Evolutionary conservation across 1,139 yeast genomes (phyloP).

Genomic region (Nakaseomyces nivariensis): DNA sequence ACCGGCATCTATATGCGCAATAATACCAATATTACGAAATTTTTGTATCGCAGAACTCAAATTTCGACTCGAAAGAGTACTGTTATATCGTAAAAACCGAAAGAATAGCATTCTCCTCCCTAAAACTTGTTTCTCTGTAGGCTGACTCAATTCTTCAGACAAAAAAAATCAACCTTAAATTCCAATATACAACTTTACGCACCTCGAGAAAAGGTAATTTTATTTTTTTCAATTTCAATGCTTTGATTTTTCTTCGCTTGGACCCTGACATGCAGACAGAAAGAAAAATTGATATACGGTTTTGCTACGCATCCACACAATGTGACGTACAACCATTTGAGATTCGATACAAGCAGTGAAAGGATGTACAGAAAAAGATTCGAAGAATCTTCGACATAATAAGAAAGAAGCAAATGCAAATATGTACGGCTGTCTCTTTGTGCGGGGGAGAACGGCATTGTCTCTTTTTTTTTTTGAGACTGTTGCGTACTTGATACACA

Average conservation of each 20-base stretch:
- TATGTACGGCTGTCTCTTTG: neutral
- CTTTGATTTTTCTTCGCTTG: neutral
- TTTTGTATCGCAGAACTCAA: slow-evolving; percentile 9
- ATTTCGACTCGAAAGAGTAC: neutral
- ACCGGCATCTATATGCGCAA: slow-evolving; percentile 96
- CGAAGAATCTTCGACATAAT: neutral
- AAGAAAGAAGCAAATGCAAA: neutral
- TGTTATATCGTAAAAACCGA: neutral
- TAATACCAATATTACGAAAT: slow-evolving; percentile 47
- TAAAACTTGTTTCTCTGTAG: too few relatives aligned
- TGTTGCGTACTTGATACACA: too few relatives aligned
- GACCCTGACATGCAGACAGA: neutral
- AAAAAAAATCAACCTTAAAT: too few relatives aligned
- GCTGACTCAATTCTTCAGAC: too few relatives aligned
- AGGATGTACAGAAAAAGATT: too few relatives aligned
- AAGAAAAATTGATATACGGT: neutral
- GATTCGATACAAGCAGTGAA: neutral
- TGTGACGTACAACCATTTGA: neutral
- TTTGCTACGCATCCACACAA: neutral
- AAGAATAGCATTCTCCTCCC: too few relatives aligned
- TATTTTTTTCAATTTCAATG: too few relatives aligned
- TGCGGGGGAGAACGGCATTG: too few relatives aligned
- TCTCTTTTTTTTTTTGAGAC: too few relatives aligned
- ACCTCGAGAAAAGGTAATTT: too few relatives aligned
- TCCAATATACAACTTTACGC: too few relatives aligned